These are phyloP conservation scores for Collybia sordida DNA, from an alignment of 768 basidiomycete species.

Conservation along the genomic window DNA sequence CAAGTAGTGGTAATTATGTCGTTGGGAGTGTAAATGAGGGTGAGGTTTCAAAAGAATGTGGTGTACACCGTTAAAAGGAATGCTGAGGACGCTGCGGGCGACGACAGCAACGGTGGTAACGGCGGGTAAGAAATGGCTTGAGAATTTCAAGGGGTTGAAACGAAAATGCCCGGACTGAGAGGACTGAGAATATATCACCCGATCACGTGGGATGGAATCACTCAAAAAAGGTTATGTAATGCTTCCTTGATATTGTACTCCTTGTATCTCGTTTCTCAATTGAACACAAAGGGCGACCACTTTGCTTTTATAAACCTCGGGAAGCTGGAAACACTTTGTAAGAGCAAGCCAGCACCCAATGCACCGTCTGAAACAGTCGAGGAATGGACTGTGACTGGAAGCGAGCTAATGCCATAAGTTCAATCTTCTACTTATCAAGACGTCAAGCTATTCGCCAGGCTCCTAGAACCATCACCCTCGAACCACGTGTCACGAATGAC, in stretches of 20 bases:
- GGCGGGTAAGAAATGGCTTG: not conserved
- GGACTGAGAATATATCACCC: not conserved
- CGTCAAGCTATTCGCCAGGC: too few relatives aligned
- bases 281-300: too few relatives aligned
- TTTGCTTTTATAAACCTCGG: too few relatives aligned
- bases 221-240: not conserved
- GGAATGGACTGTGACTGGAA: too few relatives aligned
- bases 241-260: not conserved
- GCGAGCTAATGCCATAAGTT: too few relatives aligned
- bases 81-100: not conserved
- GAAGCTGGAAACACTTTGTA: too few relatives aligned
- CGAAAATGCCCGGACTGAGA: constrained; percentile 2
- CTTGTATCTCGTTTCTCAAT: too few relatives aligned
- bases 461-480: too few relatives aligned
- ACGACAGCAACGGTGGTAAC: constrained; percentile 1
- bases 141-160: not conserved
- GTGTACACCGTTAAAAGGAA: constrained; percentile 3
- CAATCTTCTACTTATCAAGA: too few relatives aligned
- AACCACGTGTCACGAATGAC: too few relatives aligned
- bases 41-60: constrained; percentile 16
- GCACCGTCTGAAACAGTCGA: too few relatives aligned
- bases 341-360: too few relatives aligned
- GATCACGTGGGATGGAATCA: not conserved
- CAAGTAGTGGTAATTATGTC: not conserved
- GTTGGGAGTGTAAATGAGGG: constrained; percentile 4